Percentiles rank a stretch among this genome's conserved stretches.
These are phyloP conservation scores for Fraxinus latifolia DNA, from an alignment of 305 asterid species.

Conservation along the genomic window DNA sequence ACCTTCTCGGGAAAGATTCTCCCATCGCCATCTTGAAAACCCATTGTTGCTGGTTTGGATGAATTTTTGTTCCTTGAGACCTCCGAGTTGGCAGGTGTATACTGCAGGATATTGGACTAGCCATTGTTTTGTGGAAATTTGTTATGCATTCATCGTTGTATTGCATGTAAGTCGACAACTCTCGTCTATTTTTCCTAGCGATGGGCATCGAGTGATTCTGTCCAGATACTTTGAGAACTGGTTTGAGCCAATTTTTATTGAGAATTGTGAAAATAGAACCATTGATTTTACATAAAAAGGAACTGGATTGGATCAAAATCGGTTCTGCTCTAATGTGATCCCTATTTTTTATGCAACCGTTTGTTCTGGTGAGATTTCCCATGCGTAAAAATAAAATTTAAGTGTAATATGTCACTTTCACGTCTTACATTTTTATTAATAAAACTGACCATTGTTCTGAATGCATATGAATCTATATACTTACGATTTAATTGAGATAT, in stretches of 20 bases:
- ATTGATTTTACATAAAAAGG: background rate
- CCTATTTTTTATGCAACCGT: background rate
- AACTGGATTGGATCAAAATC: background rate
- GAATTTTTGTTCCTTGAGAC: background rate
- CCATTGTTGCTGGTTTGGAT: conserved; percentile 5
- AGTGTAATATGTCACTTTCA: background rate
- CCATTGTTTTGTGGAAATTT: background rate
- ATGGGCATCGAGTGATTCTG: too few relatives aligned
- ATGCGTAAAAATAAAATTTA: background rate
- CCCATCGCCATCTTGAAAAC: conserved; percentile 51
- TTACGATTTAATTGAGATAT: background rate
- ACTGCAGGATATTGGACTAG: background rate
- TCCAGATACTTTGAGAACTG: too few relatives aligned
- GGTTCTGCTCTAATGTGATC: background rate
- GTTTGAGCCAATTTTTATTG: too few relatives aligned
- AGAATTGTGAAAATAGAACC: background rate
- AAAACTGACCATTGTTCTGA: too few relatives aligned
- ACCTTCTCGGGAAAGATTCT: conserved; percentile 75
- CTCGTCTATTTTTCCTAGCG: background rate
- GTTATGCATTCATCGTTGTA: background rate
- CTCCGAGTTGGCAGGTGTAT: background rate
- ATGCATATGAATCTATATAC: too few relatives aligned
- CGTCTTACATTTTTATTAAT: background rate
- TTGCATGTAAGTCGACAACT: background rate
- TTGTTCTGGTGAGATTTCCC: background rate